Evolutionary conservation across 2,329 filamentous ascomycete species (phyloP).

Genomic region (Botrytis sinoallii): DNA sequence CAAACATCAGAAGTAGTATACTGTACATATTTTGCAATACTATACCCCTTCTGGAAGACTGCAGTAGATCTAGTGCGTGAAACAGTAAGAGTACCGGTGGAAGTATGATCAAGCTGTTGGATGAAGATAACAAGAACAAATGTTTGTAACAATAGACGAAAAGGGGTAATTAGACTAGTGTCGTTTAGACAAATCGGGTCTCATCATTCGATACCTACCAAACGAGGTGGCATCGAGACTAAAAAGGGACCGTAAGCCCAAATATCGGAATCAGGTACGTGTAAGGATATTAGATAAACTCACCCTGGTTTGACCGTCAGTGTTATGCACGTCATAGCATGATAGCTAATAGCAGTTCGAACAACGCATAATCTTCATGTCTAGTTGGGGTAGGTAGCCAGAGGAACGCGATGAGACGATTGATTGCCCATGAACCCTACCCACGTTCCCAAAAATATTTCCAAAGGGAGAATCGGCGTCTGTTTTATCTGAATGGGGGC

Average conservation of each 20-base stretch:
- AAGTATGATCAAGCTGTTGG: conserved; percentile 18
- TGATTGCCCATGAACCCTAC: not conserved
- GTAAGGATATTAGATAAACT: not conserved
- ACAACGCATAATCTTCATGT: conserved; percentile 5
- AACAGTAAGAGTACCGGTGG: conserved; percentile 8
- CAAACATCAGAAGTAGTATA: conserved; percentile 3
- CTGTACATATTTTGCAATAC: not conserved
- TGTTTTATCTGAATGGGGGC: not conserved
- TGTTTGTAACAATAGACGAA: conserved; percentile 10
- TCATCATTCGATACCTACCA: not conserved
- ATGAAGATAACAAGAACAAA: conserved; percentile 10
- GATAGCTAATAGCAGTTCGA: not conserved
- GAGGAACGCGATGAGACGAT: not conserved
- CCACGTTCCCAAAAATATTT: not conserved
- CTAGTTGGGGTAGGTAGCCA: not conserved
- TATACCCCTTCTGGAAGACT: conserved; percentile 3
- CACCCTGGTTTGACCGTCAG: not conserved
- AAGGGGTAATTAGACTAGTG: conserved; percentile 1
- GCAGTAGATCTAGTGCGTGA: conserved; percentile 2
- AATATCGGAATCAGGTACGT: conserved; percentile 13
- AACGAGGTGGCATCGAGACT: conserved; percentile 9
- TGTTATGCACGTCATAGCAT: conserved; percentile 14
- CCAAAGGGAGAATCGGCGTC: not conserved
- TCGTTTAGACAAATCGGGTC: conserved; percentile 5
- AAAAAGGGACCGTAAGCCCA: conserved; percentile 5